Conservation (phyloP, 169 alveolate species). For the Perkinsus chesapeaki region DNA sequence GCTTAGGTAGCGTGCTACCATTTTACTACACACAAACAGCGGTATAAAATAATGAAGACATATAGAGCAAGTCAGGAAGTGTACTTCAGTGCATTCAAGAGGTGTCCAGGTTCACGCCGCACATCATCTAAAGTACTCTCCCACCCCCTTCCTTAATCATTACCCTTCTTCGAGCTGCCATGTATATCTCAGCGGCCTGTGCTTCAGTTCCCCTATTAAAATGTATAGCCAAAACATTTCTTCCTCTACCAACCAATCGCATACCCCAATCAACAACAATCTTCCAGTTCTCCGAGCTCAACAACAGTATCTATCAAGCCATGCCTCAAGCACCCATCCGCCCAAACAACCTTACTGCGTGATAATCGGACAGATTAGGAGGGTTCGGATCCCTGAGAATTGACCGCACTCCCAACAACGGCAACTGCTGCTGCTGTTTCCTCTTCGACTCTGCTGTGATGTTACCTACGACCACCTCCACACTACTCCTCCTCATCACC, state of each 20-base stretch:
- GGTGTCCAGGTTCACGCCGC: too few relatives aligned
- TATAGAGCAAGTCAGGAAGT: too few relatives aligned
- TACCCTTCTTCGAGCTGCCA: neutral
- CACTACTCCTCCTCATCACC: neutral
- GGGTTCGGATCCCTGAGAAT: neutral
- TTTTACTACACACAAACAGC: too few relatives aligned
- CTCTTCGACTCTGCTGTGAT: neutral
- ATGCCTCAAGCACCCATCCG: neutral
- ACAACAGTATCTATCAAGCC: neutral
- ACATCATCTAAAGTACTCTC: too few relatives aligned
- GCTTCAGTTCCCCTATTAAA: neutral
- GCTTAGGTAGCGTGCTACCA: too few relatives aligned
- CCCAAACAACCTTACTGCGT: neutral
- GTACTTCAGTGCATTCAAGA: too few relatives aligned
- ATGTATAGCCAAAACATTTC: neutral
- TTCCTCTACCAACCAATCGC: neutral
- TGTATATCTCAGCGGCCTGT: neutral
- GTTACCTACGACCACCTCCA: neutral
- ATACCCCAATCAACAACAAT: neutral
- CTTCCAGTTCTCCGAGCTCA: neutral
- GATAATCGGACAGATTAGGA: neutral
- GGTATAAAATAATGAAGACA: too few relatives aligned
- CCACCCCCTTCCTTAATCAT: neutral
- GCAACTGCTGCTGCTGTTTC: too few relatives aligned
- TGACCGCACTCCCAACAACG: neutral